Evolutionary conservation across 768 basidiomycete genomes (phyloP).

Genomic region (Kwoniella mangroviensis): DNA sequence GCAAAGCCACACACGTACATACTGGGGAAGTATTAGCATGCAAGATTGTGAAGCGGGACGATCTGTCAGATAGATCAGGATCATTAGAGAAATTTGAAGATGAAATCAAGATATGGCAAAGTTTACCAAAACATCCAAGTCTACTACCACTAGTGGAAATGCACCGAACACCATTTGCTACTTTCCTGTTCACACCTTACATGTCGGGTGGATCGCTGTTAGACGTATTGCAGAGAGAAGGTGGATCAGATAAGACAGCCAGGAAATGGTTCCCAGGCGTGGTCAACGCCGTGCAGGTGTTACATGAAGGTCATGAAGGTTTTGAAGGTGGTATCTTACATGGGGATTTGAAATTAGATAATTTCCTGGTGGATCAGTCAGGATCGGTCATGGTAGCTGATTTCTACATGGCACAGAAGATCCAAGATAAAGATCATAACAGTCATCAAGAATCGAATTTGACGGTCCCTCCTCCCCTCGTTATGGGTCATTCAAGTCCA

Average conservation of each 20-base stretch:
- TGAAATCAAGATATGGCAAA: constrained; percentile 51
- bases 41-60: constrained; percentile 69
- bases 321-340: constrained; percentile 75
- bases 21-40: constrained; percentile 76
- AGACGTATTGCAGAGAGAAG: constrained; percentile 53
- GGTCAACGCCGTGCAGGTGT: constrained; percentile 53
- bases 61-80: constrained; percentile 55
- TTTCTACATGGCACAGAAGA: constrained; percentile 54
- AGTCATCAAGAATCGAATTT: neutral
- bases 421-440: constrained; percentile 46
- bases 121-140: constrained; percentile 46
- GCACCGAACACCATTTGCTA: constrained; percentile 46
- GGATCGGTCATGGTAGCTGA: constrained; percentile 54
- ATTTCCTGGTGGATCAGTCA: constrained; percentile 86
- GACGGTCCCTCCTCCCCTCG: constrained; percentile 31
- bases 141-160: constrained; percentile 55
- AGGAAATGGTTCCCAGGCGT: constrained; percentile 56
- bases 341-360: constrained; percentile 95
- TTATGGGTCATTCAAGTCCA: constrained; percentile 1
- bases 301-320: constrained; percentile 52
- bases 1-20: constrained; percentile 68
- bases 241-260: constrained; percentile 55
- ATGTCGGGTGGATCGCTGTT: constrained; percentile 55
- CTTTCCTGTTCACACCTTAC: constrained; percentile 56
- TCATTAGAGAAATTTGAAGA: constrained; percentile 57